A percentile compares a stretch with the other conserved stretches of the same genome.
These are phyloP conservation scores for Corchorus olitorius DNA, from an alignment of 345 rosid genomes.

Conservation along the genomic window DNA sequence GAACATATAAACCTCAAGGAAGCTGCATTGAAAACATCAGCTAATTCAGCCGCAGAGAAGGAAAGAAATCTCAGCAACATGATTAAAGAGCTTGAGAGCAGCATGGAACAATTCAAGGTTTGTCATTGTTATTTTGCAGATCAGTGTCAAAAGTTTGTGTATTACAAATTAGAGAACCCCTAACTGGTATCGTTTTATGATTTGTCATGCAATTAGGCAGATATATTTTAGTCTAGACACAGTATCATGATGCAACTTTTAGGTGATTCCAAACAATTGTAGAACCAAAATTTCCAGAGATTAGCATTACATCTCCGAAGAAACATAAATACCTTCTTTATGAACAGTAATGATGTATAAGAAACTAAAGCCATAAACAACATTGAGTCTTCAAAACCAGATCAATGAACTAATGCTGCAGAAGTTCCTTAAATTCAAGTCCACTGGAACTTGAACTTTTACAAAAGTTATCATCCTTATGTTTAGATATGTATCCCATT, in stretches of 20 bases:
- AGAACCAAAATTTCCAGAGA: background rate
- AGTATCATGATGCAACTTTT: background rate
- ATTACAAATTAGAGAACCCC: background rate
- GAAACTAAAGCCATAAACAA: background rate
- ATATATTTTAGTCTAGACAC: background rate
- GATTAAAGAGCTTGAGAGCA: slow-evolving; percentile 29
- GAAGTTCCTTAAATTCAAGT: slow-evolving; percentile 7
- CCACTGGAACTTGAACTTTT: background rate
- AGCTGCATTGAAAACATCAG: background rate
- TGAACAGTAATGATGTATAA: background rate
- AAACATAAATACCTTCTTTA: background rate
- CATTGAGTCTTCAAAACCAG: slow-evolving; percentile 1
- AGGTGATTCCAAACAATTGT: background rate
- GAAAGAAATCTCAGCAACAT: slow-evolving; percentile 22
- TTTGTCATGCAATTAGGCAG: background rate
- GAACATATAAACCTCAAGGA: slow-evolving; percentile 21
- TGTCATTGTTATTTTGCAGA: slow-evolving; percentile 16
- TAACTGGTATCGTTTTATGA: background rate
- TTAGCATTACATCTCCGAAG: background rate
- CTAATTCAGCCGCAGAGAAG: slow-evolving; percentile 18
- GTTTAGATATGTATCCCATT: background rate
- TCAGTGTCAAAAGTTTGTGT: slow-evolving; percentile 14
- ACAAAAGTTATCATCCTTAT: background rate
- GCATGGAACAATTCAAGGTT: slow-evolving; percentile 30
- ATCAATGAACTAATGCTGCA: background rate